These are phyloP conservation scores for Aspergillus bertholletiae DNA, from an alignment of 495 filamentous ascomycete species.

Conservation along the genomic window DNA sequence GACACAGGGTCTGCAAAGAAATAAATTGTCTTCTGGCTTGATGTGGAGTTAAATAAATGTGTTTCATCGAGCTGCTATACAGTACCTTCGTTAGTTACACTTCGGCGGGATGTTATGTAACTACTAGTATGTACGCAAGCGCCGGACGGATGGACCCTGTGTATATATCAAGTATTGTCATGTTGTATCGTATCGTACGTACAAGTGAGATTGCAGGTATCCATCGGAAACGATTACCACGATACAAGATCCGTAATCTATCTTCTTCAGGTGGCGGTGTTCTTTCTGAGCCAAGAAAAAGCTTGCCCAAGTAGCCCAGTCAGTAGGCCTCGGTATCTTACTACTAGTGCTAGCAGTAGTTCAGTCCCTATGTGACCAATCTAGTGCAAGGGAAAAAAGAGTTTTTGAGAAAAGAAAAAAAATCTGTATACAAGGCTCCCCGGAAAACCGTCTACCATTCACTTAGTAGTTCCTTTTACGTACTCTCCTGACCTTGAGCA, in stretches of 20 bases:
- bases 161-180: too few relatives aligned
- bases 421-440: not conserved
- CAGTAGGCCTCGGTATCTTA: not conserved
- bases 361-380: not conserved
- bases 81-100: not conserved
- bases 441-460: not conserved
- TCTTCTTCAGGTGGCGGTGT: slow-evolving; percentile 6
- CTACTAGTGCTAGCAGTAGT: too few relatives aligned
- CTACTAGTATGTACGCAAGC: not conserved
- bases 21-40: slow-evolving; percentile 1
- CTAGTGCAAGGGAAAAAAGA: too few relatives aligned
- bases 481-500: not conserved
- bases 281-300: slow-evolving; percentile 13
- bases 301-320: slow-evolving; percentile 7
- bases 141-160: too few relatives aligned
- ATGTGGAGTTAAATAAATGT: not conserved
- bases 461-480: not conserved
- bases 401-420: not conserved
- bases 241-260: not conserved
- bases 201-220: not conserved
- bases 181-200: slow-evolving; percentile 1
- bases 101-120: not conserved
- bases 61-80: not conserved
- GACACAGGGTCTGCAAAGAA: slow-evolving; percentile 56
- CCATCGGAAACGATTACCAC: not conserved